Base-by-base conservation (phyloP, 441 rosid species). In the Geranium incanum region DNA sequence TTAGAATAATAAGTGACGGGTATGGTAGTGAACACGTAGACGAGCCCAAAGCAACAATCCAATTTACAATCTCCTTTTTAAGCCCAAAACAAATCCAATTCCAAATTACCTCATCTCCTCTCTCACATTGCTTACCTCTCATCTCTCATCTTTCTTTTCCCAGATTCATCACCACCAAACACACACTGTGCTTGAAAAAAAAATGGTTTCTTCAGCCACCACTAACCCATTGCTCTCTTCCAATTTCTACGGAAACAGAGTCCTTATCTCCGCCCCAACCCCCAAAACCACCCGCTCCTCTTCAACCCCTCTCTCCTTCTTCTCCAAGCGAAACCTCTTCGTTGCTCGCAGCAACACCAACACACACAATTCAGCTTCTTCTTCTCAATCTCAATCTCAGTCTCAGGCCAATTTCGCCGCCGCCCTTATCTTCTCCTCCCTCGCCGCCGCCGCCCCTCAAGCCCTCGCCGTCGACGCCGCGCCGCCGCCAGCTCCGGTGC, bases 401-500 rank as follows among this genome's bases (percentile, higher is more conserved):
- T 81, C 92, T 5, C 82, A 81, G 67, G 89, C 92, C 36, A 78
- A 85, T 33, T 64, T 88, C 3, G 62, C 21, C 36, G 88, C 93
- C 18, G 81, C 95, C 71, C 72, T 90, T 4, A 76, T 89, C 67
- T 77, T 88, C 57, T 82, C 89, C 37, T 84, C 97, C 1, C 19
- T 80, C 62, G 62, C 62, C 21, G 62, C 62, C 62, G 5, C 62
- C 15, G 66, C 87, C 64, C 90, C 90, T 0, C 90, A 80, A 39
- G 97, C 90, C 3, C 60, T 85, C n/a, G 96, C 96, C 2, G 12
- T 84, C 1, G 89, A 87, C 59, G 84, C 68, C 59, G 63, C 87
- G 0, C 11, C 81, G 6, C 77, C 73, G 2, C 74, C 84, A 0
- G 92, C 90, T 0, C 88, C 86, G 0, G 83, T 84, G 0, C 66